These are phyloP conservation scores for Phaeotremella fagi DNA, from an alignment of 768 basidiomycete genomes.

Conservation along the genomic window DNA sequence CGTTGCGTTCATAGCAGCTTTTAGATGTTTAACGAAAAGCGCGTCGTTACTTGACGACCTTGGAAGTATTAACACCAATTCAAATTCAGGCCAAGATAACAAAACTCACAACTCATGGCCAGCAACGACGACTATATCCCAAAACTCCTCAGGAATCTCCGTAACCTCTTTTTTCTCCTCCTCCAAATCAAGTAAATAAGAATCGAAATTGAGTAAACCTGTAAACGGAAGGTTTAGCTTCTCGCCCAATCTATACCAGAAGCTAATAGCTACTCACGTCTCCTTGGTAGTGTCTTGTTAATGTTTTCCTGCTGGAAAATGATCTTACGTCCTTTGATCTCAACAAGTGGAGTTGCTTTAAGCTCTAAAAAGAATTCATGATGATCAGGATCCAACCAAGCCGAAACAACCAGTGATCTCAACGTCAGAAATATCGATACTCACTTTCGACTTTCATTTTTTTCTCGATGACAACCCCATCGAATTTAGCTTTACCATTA, in stretches of 20 bases:
- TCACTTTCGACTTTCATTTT: slow-evolving; percentile 23
- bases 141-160: slow-evolving; percentile 24
- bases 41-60: slow-evolving; percentile 19
- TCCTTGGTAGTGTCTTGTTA: slow-evolving; percentile 8
- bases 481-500: slow-evolving; percentile 1
- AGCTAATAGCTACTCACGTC: slow-evolving; percentile 15
- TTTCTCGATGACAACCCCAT: background rate
- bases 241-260: background rate
- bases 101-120: slow-evolving; percentile 34
- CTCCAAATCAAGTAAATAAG: slow-evolving; percentile 25
- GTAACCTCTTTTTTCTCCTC: slow-evolving; percentile 15
- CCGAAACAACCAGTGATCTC: no score
- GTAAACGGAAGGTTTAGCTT: background rate
- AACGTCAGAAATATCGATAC: slow-evolving; percentile 8
- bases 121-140: slow-evolving; percentile 21
- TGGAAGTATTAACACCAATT: no score
- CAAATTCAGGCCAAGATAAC: background rate
- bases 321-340: slow-evolving; percentile 27
- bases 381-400: no score
- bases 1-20: slow-evolving; percentile 13
- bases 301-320: slow-evolving; percentile 23
- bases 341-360: slow-evolving; percentile 14
- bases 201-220: slow-evolving; percentile 25
- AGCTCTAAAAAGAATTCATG: no score
- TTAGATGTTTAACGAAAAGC: slow-evolving; percentile 23